These are phyloP conservation scores for Schrenkiella parvula DNA, from an alignment of 345 rosid species.

Conservation along the genomic window DNA sequence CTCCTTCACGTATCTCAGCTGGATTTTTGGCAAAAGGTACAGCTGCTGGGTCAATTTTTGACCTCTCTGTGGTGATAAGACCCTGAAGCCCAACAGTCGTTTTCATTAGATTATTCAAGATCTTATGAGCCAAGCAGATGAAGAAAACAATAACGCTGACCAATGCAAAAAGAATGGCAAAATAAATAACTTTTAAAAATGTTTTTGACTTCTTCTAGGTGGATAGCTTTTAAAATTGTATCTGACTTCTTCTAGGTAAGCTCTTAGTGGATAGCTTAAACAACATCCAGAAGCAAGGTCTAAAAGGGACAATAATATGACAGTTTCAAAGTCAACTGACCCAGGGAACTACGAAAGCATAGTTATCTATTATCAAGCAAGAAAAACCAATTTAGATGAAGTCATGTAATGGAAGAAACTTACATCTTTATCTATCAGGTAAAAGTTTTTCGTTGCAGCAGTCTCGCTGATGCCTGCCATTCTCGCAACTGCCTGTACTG, in stretches of 20 bases:
- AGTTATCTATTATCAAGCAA: background rate
- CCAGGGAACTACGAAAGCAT: slow-evolving; percentile 7
- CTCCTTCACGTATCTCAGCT: slow-evolving; percentile 71
- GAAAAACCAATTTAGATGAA: background rate
- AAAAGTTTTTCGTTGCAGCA: slow-evolving; percentile 54
- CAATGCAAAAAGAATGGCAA: background rate
- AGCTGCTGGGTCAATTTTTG: slow-evolving; percentile 81
- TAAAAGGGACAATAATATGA: background rate
- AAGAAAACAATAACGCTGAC: slow-evolving; percentile 11
- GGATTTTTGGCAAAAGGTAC: slow-evolving; percentile 78
- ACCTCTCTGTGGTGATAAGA: slow-evolving; percentile 85
- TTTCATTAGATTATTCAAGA: slow-evolving; percentile 19
- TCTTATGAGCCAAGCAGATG: background rate
- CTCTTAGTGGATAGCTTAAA: background rate
- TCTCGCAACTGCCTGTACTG: slow-evolving; percentile 68
- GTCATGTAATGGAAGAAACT: slow-evolving; percentile 27
- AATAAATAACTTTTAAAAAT: slow-evolving; percentile 1
- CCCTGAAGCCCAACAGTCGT: slow-evolving; percentile 53
- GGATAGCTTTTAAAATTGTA: background rate
- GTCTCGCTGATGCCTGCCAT: slow-evolving; percentile 65
- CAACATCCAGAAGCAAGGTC: slow-evolving; percentile 18
- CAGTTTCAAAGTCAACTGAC: slow-evolving; percentile 24
- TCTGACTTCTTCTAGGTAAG: slow-evolving; percentile 12
- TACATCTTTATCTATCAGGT: slow-evolving; percentile 90
- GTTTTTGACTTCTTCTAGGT: slow-evolving; percentile 12